Evolutionary conservation across 2,329 filamentous ascomycete genomes (phyloP).

Genomic region (Fusarium palustre): DNA sequence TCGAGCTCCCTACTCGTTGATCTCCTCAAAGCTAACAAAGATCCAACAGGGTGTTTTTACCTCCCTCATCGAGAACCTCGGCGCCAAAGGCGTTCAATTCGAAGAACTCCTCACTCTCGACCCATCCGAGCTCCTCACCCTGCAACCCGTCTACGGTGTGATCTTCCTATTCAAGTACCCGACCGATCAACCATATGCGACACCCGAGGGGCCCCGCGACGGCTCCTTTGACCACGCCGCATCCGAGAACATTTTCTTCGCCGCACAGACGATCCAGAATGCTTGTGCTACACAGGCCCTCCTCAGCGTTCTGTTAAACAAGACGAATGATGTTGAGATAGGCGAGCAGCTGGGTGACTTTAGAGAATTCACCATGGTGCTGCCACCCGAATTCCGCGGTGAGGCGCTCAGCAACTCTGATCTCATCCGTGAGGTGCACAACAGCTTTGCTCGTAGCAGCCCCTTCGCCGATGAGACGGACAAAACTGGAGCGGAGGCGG

Average conservation of each 20-base stretch:
- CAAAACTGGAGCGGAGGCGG: slow-evolving; percentile 68
- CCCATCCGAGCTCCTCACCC: slow-evolving; percentile 74
- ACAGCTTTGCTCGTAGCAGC: slow-evolving; percentile 87
- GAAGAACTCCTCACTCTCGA: slow-evolving; percentile 95
- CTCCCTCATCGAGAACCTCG: slow-evolving; percentile 89
- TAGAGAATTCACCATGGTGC: slow-evolving; percentile 86
- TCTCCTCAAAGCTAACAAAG: slow-evolving; percentile 3
- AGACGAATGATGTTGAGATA: slow-evolving; percentile 76
- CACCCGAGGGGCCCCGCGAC: slow-evolving; percentile 76
- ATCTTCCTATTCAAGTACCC: slow-evolving; percentile 99
- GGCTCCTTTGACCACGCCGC: slow-evolving; percentile 83
- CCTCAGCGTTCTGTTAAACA: slow-evolving; percentile 90
- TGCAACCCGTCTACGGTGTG: slow-evolving; percentile 89
- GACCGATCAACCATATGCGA: slow-evolving; percentile 72
- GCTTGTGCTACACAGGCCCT: slow-evolving; percentile 97
- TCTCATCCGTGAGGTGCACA: slow-evolving; percentile 82
- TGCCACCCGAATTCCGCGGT: slow-evolving; percentile 78
- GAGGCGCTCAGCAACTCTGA: slow-evolving; percentile 73
- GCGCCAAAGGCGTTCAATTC: slow-evolving; percentile 93
- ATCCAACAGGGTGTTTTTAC: slow-evolving; percentile 86
- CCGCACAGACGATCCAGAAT: slow-evolving; percentile 97
- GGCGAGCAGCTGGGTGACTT: slow-evolving; percentile 79
- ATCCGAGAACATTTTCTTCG: slow-evolving; percentile 87
- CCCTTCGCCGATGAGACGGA: slow-evolving; percentile 95
- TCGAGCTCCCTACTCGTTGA: slow-evolving; percentile 33